Conservation (phyloP, 257 asterid genomes). For the Euphrasia confusa region DNA sequence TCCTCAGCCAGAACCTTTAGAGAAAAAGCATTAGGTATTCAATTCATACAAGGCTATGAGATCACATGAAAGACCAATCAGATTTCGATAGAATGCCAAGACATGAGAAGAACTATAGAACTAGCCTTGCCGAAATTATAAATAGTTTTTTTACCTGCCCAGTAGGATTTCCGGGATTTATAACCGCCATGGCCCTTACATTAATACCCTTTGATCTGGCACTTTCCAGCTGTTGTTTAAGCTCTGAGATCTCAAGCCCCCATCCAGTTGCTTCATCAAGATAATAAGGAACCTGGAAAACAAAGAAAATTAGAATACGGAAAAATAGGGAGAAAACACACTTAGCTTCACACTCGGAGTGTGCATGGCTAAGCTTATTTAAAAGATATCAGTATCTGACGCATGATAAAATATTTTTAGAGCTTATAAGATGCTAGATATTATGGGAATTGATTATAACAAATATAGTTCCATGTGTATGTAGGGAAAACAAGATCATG, state of each 20-base stretch:
- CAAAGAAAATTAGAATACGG: background rate
- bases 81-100: background rate
- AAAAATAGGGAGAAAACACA: background rate
- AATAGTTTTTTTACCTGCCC: slow-evolving; percentile 62
- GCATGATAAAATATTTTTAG: background rate
- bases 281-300: slow-evolving; percentile 81
- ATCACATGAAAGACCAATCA: background rate
- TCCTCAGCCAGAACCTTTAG: slow-evolving; percentile 36
- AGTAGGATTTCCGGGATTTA: slow-evolving; percentile 98
- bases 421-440: background rate
- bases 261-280: slow-evolving; percentile 96
- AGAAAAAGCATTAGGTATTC: slow-evolving; percentile 21
- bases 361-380: background rate
- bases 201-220: slow-evolving; percentile 71
- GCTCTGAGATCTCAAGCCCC: slow-evolving; percentile 87
- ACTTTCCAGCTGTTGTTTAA: slow-evolving; percentile 67
- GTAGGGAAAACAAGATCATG: background rate
- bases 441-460: background rate
- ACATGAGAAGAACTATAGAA: background rate
- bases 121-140: background rate
- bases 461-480: background rate
- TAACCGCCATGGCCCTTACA: slow-evolving; percentile 88
- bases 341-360: background rate
- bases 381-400: background rate
- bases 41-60: slow-evolving; percentile 1